Evolutionary conservation across 805 yeast genomes (phyloP), one percentile per base, ranked within the genome.

Genomic region (Saturnispora diversa): DNA sequence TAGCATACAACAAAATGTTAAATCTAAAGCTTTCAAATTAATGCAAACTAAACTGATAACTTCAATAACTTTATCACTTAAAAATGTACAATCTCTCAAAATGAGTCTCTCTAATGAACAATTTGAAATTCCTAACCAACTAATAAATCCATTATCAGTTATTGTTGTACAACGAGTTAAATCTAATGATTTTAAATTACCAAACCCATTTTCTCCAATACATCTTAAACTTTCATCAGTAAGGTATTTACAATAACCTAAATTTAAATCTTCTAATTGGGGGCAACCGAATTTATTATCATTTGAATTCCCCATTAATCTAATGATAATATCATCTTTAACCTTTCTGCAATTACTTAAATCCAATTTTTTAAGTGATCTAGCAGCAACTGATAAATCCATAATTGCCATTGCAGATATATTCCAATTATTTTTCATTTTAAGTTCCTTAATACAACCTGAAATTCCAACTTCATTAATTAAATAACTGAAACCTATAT

Each of bases 331-430:
- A 49, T 74, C 77, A 54, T 83, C 92, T 37, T 77, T 66, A 1
- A 82, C 85, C 49, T 77, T 80, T 17, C 87, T 63, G 50, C 90
- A 83, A 56, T 83, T 81, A 8, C 84, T 71, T 31, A 83, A 62
- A 55, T 82, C 86, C 16, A 83, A 63, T 39, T 73, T 77, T 40
- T 68, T 74, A 28, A 83, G 59, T 46, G 69, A 59, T 25, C 67
- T 63, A 7, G 87, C 87, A 24, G 80, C 76, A 2, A 73, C 77
- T 1, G 85, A 72, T 31, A 82, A 58, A 55, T 83, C 90, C 86
- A 82, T 80, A 23, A 82, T 79, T 2, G 88, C 83, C 84, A 80
- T 78, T 2, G 86, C 84, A 44, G 80, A 73, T 7, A 83, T 75
- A 49, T 80, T 84, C 90, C 90, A 82, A 35, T 74, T 79, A 12